Evolutionary conservation across 2,329 filamentous ascomycete genomes (phyloP), one percentile per base, ranked within the genome.

Genomic region (Teratosphaeria nubilosa): DNA sequence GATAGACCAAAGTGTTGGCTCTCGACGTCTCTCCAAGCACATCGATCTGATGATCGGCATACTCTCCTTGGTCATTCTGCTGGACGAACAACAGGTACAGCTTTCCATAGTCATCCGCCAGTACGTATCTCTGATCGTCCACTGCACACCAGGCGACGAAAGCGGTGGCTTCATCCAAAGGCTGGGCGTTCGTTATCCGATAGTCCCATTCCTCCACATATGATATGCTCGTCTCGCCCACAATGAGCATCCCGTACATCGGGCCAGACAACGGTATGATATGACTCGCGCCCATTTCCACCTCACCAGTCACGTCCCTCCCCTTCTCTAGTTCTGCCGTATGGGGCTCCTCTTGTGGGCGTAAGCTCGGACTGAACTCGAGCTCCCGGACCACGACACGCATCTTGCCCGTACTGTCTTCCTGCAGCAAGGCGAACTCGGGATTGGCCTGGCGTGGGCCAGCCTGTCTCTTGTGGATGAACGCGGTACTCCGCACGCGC

Each of bases 91-190:
- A 76, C n/a, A 96, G 77, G 69, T 92, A 91, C 25, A 99, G 73
- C 54, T 82, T 82, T 16, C 94, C 92, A 69, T 94, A 96, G 66
- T 96, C 91, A 70, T 99, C 94, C 1, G 88, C 91, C 2, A 99
- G 76, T n/a, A 96, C 78, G 76, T 91, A 97, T 66, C 87, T 82
- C 45, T 87, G 86, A 25, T 85, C 83, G 67, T 97, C 89, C 55
- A 94, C 85, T 66, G 86, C 84, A 62, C 88, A 88, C 91, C 92
- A 99, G 1, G 90, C 85, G n/a, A 94, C 87, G 65, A 95, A 97
- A 37, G 96, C 86, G 2, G 87, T 90, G 0, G 91, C 83, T 58
- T 92, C 85, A 0, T 83, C 78, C 2, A 96, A 74, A 0, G 80
- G 76, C 9, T 85, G 80, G 20, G 85, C 82, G 13, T 90, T 80